Conservation (phyloP, 2,329 filamentous ascomycete genomes). For the Cryphonectria naterciae region DNA sequence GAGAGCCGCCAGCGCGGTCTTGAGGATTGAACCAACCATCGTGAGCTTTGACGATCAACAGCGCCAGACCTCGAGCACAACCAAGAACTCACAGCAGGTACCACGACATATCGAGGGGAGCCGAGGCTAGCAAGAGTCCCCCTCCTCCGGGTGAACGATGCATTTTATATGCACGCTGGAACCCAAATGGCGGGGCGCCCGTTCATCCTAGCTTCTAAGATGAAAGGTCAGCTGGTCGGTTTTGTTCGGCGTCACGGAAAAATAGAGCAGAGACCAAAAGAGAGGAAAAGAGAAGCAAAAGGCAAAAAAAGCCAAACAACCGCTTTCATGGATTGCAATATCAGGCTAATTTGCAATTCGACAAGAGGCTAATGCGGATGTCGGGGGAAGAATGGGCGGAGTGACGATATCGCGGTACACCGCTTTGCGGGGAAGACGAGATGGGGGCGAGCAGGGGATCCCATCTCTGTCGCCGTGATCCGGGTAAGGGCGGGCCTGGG, state of each 20-base stretch:
- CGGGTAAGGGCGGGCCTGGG: background rate
- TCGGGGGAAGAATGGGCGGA: background rate
- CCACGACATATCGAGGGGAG: background rate
- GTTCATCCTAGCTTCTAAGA: background rate
- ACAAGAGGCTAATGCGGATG: background rate
- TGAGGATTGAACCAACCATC: constrained; percentile 18
- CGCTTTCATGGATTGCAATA: background rate
- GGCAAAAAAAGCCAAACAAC: background rate
- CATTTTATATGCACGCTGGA: constrained; percentile 7
- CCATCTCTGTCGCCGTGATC: background rate
- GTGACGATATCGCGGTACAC: constrained; percentile 5
- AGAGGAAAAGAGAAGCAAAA: background rate
- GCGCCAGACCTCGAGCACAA: constrained; percentile 4
- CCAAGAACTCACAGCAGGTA: background rate
- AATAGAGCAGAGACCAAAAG: background rate
- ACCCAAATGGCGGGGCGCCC: background rate
- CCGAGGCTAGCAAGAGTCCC: background rate
- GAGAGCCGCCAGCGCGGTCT: constrained; percentile 22
- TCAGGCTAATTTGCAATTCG: constrained; percentile 13
- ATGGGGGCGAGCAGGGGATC: background rate
- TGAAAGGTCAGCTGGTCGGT: background rate
- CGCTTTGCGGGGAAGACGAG: background rate
- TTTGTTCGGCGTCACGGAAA: constrained; percentile 8
- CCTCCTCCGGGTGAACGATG: background rate
- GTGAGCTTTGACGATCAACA: constrained; percentile 8